A percentile compares a stretch with the other conserved stretches of the same genome.
Conservation (phyloP, 2,329 filamentous ascomycete genomes). For the Metarhizium rileyi region DNA sequence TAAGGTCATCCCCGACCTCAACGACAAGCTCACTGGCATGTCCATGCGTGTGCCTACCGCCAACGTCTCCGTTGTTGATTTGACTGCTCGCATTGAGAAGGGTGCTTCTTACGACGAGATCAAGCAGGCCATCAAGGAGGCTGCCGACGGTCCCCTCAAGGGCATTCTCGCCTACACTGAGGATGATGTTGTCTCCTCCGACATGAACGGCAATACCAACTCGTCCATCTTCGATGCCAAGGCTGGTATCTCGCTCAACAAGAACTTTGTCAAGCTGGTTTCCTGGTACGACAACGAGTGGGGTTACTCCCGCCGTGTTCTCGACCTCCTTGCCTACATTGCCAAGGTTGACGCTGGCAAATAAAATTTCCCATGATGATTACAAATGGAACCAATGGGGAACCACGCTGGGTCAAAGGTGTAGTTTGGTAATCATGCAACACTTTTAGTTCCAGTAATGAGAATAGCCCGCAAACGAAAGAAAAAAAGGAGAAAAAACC, state of each 20-base stretch:
- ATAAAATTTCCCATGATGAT: slow-evolving; percentile 20
- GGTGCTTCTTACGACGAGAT: slow-evolving; percentile 79
- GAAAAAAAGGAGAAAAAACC: not conserved
- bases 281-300: slow-evolving; percentile 99
- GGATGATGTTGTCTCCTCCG: slow-evolving; percentile 90
- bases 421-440: not conserved
- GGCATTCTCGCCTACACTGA: slow-evolving; percentile 92
- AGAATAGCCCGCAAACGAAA: not conserved
- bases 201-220: slow-evolving; percentile 84
- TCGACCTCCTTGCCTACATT: slow-evolving; percentile 72
- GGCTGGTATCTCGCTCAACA: slow-evolving; percentile 96
- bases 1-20: slow-evolving; percentile 96
- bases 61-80: slow-evolving; percentile 98
- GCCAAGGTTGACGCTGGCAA: slow-evolving; percentile 62
- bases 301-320: slow-evolving; percentile 95
- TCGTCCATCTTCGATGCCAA: slow-evolving; percentile 99
- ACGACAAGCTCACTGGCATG: slow-evolving; percentile 99
- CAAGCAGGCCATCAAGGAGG: slow-evolving; percentile 84
- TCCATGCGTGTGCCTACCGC: slow-evolving; percentile 96
- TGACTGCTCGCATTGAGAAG: slow-evolving; percentile 93
- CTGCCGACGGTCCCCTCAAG: slow-evolving; percentile 75
- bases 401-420: not conserved
- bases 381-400: not conserved
- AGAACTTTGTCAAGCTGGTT: slow-evolving; percentile 98
- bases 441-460: not conserved